Percentiles rank a stretch among this genome's conserved stretches.
These are phyloP conservation scores for Rhinocladiella similis DNA, from an alignment of 2,329 filamentous ascomycete genomes.

Conservation along the genomic window DNA sequence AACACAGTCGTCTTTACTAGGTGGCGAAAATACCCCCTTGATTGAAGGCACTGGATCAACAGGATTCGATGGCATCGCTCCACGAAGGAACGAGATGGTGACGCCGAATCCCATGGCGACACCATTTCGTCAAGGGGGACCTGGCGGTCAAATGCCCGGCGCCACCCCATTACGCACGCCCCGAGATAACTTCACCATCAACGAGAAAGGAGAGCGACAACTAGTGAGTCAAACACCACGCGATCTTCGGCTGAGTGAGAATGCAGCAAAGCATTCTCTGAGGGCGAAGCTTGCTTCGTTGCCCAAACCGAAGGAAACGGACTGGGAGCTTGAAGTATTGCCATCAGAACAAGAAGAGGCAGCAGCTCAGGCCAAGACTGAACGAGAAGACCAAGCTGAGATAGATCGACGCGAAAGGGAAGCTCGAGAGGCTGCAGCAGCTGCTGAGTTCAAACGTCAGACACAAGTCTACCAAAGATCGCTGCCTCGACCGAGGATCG, in stretches of 20 bases:
- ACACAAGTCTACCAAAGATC: constrained; percentile 88
- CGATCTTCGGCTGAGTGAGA: constrained; percentile 71
- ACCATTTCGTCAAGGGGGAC: constrained; percentile 66
- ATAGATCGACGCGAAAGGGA: constrained; percentile 69
- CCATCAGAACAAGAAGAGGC: constrained; percentile 77
- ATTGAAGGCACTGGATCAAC: constrained; percentile 80
- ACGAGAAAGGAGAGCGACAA: constrained; percentile 67
- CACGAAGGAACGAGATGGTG: constrained; percentile 75
- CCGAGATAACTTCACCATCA: constrained; percentile 82
- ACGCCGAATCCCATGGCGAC: constrained; percentile 96
- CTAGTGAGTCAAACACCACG: constrained; percentile 72
- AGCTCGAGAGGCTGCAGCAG: constrained; percentile 62
- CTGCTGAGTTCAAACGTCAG: constrained; percentile 74
- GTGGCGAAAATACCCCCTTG: constrained; percentile 89
- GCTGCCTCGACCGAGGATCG: constrained; percentile 71
- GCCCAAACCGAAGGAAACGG: constrained; percentile 87
- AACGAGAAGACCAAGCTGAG: constrained; percentile 65
- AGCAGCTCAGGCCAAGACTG: constrained; percentile 40
- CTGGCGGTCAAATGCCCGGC: constrained; percentile 67
- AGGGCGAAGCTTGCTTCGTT: constrained; percentile 66
- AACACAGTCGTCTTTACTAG: constrained; percentile 88
- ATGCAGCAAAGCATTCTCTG: constrained; percentile 68
- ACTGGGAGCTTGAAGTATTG: constrained; percentile 83
- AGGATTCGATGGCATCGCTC: constrained; percentile 81
- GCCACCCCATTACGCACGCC: constrained; percentile 87